Conservation (phyloP, 1,284 basidiomycete species). For the Sporisorium scitamineum region DNA sequence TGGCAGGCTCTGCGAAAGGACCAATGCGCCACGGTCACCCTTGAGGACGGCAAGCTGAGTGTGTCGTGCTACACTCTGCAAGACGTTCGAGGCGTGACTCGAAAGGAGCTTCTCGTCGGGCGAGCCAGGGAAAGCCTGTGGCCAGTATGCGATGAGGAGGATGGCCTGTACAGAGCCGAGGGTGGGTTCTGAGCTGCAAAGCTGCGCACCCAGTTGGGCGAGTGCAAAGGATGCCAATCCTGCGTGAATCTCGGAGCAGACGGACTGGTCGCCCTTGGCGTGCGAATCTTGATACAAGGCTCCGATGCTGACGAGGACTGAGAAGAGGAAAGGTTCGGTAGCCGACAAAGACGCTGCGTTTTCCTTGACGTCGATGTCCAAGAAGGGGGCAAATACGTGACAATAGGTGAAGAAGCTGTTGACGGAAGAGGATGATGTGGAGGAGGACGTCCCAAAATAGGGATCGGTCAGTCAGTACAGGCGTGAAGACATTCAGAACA, state of each 20-base stretch:
- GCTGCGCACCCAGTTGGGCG: slow-evolving; percentile 21
- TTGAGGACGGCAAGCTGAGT: slow-evolving; percentile 5
- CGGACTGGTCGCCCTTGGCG: slow-evolving; percentile 9
- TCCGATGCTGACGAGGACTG: slow-evolving; percentile 31
- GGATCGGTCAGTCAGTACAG: not conserved
- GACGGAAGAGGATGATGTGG: not conserved
- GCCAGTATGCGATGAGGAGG: slow-evolving; percentile 44
- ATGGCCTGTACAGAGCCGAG: slow-evolving; percentile 38
- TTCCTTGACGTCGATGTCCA: slow-evolving; percentile 28
- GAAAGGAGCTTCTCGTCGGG: slow-evolving; percentile 38
- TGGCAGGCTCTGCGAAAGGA: slow-evolving; percentile 23
- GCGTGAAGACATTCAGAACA: not conserved
- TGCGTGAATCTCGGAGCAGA: slow-evolving; percentile 27
- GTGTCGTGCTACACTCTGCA: slow-evolving; percentile 25
- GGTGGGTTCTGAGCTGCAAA: slow-evolving; percentile 25
- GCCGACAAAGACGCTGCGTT: slow-evolving; percentile 14
- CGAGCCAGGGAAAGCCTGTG: slow-evolving; percentile 40
- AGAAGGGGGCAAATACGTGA: slow-evolving; percentile 45
- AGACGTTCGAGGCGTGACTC: slow-evolving; percentile 22
- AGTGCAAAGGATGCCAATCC: slow-evolving; percentile 25
- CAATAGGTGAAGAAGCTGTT: slow-evolving; percentile 36
- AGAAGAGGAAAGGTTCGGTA: slow-evolving; percentile 39
- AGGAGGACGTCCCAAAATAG: not conserved
- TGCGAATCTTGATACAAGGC: slow-evolving; percentile 35
- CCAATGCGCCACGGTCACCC: slow-evolving; percentile 16